Conservation (phyloP, 805 yeast genomes). For the Suhomyces vadensis region DNA sequence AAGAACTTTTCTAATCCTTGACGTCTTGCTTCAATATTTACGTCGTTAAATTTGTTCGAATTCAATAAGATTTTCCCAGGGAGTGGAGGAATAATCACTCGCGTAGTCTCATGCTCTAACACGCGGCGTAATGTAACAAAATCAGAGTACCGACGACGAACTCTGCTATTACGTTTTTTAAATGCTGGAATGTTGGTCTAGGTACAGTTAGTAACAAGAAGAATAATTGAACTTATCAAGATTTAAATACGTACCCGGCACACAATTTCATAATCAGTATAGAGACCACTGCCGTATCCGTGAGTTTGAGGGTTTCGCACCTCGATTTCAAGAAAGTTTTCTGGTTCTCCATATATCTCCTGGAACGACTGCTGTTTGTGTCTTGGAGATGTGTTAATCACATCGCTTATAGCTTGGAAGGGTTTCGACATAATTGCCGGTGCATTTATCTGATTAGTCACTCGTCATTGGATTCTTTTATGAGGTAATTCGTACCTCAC, state of each 20-base stretch:
- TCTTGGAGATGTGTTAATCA: slow-evolving; percentile 37
- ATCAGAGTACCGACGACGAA: slow-evolving; percentile 86
- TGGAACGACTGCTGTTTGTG: slow-evolving; percentile 62
- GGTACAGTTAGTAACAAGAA: slow-evolving; percentile 13
- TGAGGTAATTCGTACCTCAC: not conserved
- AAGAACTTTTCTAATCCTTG: slow-evolving; percentile 82
- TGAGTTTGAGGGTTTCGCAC: slow-evolving; percentile 76
- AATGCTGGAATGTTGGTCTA: slow-evolving; percentile 88
- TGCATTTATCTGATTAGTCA: not conserved
- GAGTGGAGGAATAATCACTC: slow-evolving; percentile 80
- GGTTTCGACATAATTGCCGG: slow-evolving; percentile 33
- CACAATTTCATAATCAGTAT: slow-evolving; percentile 87
- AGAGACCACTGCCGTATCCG: slow-evolving; percentile 62
- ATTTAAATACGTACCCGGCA: slow-evolving; percentile 51
- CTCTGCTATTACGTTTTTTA: slow-evolving; percentile 58
- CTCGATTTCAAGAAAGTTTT: slow-evolving; percentile 89
- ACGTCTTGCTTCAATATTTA: slow-evolving; percentile 79
- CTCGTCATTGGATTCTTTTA: slow-evolving; percentile 1
- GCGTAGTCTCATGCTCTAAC: slow-evolving; percentile 70
- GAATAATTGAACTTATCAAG: not conserved
- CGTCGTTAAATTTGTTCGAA: slow-evolving; percentile 72
- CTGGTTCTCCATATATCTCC: slow-evolving; percentile 92
- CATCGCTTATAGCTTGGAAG: slow-evolving; percentile 46
- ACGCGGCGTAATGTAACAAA: slow-evolving; percentile 79
- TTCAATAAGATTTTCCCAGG: slow-evolving; percentile 84